Percentiles rank a stretch among this genome's conserved stretches.
Conservation (phyloP, 306 rosid genomes). For the Ammopiptanthus mongolicus region DNA sequence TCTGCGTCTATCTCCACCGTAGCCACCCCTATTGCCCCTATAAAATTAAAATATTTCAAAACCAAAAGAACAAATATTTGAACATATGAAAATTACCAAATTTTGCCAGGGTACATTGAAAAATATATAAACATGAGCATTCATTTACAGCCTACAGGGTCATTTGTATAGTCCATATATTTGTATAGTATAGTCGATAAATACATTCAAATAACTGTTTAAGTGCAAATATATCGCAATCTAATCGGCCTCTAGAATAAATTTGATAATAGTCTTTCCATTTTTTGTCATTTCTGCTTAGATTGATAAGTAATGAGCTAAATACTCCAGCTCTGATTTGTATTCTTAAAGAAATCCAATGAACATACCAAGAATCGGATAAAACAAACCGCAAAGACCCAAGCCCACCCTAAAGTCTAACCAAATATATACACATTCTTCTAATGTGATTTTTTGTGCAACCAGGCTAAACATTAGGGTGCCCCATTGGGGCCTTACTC, state of each 20-base stretch:
- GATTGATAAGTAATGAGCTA: neutral
- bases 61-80: neutral
- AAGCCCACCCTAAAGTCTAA: too few relatives aligned
- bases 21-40: slow-evolving; percentile 93
- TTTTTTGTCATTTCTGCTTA: neutral
- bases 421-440: too few relatives aligned
- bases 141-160: neutral
- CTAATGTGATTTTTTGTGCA: too few relatives aligned
- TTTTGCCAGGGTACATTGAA: neutral
- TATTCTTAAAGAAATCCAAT: neutral
- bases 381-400: too few relatives aligned
- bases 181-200: neutral
- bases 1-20: slow-evolving; percentile 92
- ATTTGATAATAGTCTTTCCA: neutral
- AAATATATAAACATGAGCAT: neutral
- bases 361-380: neutral
- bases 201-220: neutral
- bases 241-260: neutral
- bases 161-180: neutral
- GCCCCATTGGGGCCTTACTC: too few relatives aligned
- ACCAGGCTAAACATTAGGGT: too few relatives aligned
- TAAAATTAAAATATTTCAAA: neutral
- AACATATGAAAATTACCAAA: neutral
- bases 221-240: neutral
- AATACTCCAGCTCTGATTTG: neutral